Conservation (phyloP, 176 grass and related monocot genomes). For the Musa schizocarpa region DNA sequence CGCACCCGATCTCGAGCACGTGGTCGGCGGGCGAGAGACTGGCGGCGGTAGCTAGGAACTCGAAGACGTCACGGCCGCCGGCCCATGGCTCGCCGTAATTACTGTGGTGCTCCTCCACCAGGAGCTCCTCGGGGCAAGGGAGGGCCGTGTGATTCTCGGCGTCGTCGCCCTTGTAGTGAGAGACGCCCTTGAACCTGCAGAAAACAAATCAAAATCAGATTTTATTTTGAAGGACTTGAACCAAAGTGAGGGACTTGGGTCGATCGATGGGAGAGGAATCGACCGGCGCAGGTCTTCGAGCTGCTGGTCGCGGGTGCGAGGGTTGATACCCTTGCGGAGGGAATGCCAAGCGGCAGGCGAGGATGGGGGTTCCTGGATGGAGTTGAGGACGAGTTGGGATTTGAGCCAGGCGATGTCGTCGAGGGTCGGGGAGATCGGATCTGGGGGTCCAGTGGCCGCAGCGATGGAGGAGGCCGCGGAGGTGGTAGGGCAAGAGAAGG, state of each 20-base stretch:
- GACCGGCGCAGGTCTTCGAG: slow-evolving; percentile 77
- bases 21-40: slow-evolving; percentile 41
- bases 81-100: slow-evolving; percentile 99
- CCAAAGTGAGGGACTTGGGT: background rate
- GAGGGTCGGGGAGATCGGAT: slow-evolving; percentile 36
- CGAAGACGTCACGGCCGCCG: slow-evolving; percentile 71
- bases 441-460: slow-evolving; percentile 18
- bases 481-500: slow-evolving; percentile 34
- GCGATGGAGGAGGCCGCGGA: slow-evolving; percentile 38
- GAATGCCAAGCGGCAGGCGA: slow-evolving; percentile 45
- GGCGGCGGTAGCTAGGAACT: slow-evolving; percentile 59
- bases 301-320: slow-evolving; percentile 69
- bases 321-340: slow-evolving; percentile 95
- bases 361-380: slow-evolving; percentile 29
- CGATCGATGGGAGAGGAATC: background rate
- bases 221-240: background rate
- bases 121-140: slow-evolving; percentile 60
- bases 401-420: slow-evolving; percentile 72
- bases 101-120: slow-evolving; percentile 97
- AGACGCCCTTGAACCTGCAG: slow-evolving; percentile 74
- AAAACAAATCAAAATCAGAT: slow-evolving; percentile 2
- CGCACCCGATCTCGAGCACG: slow-evolving; percentile 86
- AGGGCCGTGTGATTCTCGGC: slow-evolving; percentile 65
- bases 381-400: slow-evolving; percentile 52
- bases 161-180: slow-evolving; percentile 53